Evolutionary conservation across 2,329 filamentous ascomycete species (phyloP), one percentile per base, ranked within the genome.

Genomic region (Calonectria multiphialidica): DNA sequence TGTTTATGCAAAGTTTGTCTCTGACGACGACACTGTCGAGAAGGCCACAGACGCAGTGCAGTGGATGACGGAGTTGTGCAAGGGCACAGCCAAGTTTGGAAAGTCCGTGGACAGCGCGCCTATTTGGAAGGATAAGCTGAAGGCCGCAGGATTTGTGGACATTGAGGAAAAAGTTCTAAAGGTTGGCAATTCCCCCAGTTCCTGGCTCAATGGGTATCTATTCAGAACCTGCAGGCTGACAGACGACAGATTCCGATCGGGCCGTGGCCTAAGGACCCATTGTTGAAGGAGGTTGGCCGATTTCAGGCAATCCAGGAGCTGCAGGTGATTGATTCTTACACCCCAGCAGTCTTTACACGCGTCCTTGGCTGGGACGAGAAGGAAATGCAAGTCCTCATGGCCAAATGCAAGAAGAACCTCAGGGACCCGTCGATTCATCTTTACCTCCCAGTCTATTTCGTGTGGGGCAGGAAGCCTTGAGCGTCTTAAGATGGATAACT

Each of bases 401-500:
- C 71, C 12, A 76, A 74, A 55, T 71, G 74, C 9, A 77, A 78
- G 67, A 73, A 62, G 18, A 74, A 79, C 18, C 59, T 79, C 8
- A 59, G 63, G 8, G 64, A 76, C 15, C 73, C 76, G 2, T 18
- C 47, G 8, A 70, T 74, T 12, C 77, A 79, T 10, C 70, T 78
- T 1, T 78, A 79, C 53, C 69, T 75, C 3, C 75, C 77, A 0
- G 70, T 75, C 0, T 71, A 75, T 15, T 77, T 79, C 30, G 70
- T 78, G 16, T 79, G 76, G 75, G 77, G 77, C 2, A 75, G 40
- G 12, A 76, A 75, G 49, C 69, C 74, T 25, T 66, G n/a, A 66
- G n/a, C n/a, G n/a, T n/a, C n/a, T n/a, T n/a, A n/a, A n/a, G n/a
- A n/a, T n/a, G n/a, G n/a, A 2, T 13, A 28, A 16, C 28, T 8